Evolutionary conservation across 2,329 filamentous ascomycete species (phyloP).

Genomic region (Phialemoniopsis sp.): DNA sequence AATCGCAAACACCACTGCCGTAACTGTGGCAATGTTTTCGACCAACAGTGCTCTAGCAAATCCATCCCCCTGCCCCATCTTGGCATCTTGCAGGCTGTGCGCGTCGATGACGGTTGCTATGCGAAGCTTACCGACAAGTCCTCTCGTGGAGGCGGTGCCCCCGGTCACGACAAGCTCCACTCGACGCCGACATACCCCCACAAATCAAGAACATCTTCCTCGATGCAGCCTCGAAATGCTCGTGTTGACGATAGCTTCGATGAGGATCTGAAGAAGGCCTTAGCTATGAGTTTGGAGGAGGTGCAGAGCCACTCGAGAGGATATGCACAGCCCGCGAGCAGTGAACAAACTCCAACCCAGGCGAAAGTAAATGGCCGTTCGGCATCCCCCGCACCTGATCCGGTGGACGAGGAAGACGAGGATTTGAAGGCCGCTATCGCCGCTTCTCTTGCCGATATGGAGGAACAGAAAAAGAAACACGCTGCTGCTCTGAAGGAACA

Average conservation of each 20-base stretch:
- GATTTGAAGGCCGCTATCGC: conserved; percentile 94
- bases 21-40: conserved; percentile 97
- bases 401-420: conserved; percentile 81
- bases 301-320: conserved; percentile 71
- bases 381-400: conserved; percentile 21
- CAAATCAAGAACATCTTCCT: conserved; percentile 61
- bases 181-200: conserved; percentile 29
- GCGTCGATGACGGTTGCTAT: conserved; percentile 95
- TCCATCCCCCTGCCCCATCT: conserved; percentile 83
- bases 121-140: conserved; percentile 79
- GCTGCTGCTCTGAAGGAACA: conserved; percentile 80
- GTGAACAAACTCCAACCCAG: conserved; percentile 16
- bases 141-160: conserved; percentile 28
- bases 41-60: conserved; percentile 91
- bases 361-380: conserved; percentile 1
- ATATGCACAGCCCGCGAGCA: conserved; percentile 59
- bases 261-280: conserved; percentile 85
- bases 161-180: conserved; percentile 1
- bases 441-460: conserved; percentile 92
- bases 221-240: conserved; percentile 87
- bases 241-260: conserved; percentile 89
- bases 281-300: conserved; percentile 97
- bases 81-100: conserved; percentile 84
- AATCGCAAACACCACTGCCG: conserved; percentile 98
- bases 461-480: conserved; percentile 93